A percentile compares a stretch with the other conserved stretches of the same genome.
Evolutionary conservation across 1,284 basidiomycete genomes (phyloP).

Genomic region (Schizophyllum amplum): DNA sequence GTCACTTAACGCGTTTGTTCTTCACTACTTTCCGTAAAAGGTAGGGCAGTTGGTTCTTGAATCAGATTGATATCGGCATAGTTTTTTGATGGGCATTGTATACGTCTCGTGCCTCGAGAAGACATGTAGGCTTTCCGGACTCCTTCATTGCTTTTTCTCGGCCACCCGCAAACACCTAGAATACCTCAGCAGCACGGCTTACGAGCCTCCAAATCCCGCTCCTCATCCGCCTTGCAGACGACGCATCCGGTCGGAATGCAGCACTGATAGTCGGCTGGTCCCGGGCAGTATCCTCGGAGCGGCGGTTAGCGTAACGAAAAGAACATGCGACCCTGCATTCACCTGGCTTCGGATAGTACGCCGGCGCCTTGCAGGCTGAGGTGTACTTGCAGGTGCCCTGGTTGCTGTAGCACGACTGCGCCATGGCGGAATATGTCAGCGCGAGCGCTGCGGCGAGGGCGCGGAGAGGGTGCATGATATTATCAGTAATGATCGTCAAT

Average conservation of each 20-base stretch:
- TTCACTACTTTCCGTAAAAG: too few relatives aligned
- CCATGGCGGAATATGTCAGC: background rate
- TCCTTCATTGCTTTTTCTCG: too few relatives aligned
- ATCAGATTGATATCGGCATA: too few relatives aligned
- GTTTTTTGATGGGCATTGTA: too few relatives aligned
- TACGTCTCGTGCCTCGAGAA: too few relatives aligned
- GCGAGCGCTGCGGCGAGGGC: background rate
- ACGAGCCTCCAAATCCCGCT: background rate
- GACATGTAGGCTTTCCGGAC: too few relatives aligned
- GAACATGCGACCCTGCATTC: background rate
- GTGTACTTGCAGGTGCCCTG: conserved; percentile 4
- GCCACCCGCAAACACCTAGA: too few relatives aligned
- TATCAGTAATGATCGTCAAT: too few relatives aligned
- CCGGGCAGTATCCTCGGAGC: conserved; percentile 1
- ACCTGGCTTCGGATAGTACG: conserved; percentile 3
- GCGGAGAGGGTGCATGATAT: background rate
- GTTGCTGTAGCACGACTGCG: background rate
- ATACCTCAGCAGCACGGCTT: conserved; percentile 3
- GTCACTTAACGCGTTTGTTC: too few relatives aligned
- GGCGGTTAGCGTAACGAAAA: background rate
- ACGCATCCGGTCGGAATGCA: conserved; percentile 5
- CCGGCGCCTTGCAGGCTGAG: conserved; percentile 1
- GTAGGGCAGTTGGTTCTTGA: too few relatives aligned
- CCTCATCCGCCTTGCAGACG: background rate
- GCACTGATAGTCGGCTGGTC: conserved; percentile 3